These are phyloP conservation scores for Globisporangium cystogenes DNA, from an alignment of 352 stramenopile genomes.

Conservation along the genomic window DNA sequence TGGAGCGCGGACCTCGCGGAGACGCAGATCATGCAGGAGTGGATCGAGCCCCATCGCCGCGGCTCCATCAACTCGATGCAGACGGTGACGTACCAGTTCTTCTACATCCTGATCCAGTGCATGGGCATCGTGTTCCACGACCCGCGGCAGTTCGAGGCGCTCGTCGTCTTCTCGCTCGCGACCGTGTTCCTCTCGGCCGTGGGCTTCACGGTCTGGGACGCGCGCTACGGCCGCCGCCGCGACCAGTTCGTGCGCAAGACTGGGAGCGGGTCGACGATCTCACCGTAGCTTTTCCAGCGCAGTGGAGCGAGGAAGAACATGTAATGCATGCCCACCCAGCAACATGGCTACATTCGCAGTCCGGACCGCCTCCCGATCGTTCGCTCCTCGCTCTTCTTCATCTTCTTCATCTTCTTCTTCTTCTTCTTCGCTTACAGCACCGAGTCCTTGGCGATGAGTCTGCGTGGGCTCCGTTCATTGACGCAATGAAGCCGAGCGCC, in stretches of 20 bases:
- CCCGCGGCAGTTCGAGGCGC: slow-evolving; percentile 44
- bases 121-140: slow-evolving; percentile 45
- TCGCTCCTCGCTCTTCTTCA: no score
- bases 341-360: no score
- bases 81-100: slow-evolving; percentile 54
- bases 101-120: slow-evolving; percentile 50
- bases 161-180: slow-evolving; percentile 54
- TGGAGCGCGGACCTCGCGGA: slow-evolving; percentile 51
- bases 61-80: slow-evolving; percentile 65
- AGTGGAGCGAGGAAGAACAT: no score
- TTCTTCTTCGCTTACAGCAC: no score
- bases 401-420: no score
- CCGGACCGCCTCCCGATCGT: no score
- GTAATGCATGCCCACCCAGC: no score
- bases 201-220: slow-evolving; percentile 42
- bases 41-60: slow-evolving; percentile 34
- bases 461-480: no score
- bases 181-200: slow-evolving; percentile 39
- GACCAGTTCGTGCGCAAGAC: slow-evolving; percentile 22
- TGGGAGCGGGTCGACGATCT: not conserved
- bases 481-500: no score
- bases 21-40: slow-evolving; percentile 71
- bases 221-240: slow-evolving; percentile 36
- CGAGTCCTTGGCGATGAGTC: no score
- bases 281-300: not conserved